These are phyloP conservation scores for Selenicereus undatus DNA, from an alignment of 148 eudicot genomes.

Conservation along the genomic window DNA sequence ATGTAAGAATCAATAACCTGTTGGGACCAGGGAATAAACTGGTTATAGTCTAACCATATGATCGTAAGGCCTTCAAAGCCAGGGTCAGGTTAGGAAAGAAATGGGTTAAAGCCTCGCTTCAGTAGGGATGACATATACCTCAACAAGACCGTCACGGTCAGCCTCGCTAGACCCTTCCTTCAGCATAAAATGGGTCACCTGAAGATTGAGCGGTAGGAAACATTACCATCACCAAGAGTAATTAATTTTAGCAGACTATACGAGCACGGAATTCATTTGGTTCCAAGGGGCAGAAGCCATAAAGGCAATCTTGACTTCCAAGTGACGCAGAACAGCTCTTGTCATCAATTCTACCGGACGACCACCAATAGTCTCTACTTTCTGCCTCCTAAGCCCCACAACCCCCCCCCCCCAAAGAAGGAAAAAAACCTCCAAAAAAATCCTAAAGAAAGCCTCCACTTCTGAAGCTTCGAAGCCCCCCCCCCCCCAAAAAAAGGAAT, in stretches of 20 bases:
- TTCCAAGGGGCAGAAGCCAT: background rate
- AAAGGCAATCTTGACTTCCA: background rate
- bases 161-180: slow-evolving; percentile 50
- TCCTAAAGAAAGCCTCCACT: too few relatives aligned
- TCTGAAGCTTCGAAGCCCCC: too few relatives aligned
- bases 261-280: background rate
- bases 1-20: slow-evolving; percentile 77
- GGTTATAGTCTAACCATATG: background rate
- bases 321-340: background rate
- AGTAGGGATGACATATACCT: slow-evolving; percentile 38
- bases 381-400: too few relatives aligned
- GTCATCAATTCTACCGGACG: background rate
- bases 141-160: slow-evolving; percentile 49
- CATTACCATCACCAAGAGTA: background rate
- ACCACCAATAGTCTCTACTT: background rate
- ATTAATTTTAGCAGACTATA: background rate
- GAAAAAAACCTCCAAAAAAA: too few relatives aligned
- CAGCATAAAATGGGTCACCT: slow-evolving; percentile 72
- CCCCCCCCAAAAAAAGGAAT: too few relatives aligned
- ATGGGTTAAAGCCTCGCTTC: background rate
- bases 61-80: background rate
- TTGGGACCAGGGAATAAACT: background rate
- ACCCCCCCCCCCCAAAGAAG: too few relatives aligned
- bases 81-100: background rate
- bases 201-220: slow-evolving; percentile 13